Percentiles rank a stretch among this genome's conserved stretches.
Conservation (phyloP, 257 asterid genomes). For the Anisodus acutangulus region DNA sequence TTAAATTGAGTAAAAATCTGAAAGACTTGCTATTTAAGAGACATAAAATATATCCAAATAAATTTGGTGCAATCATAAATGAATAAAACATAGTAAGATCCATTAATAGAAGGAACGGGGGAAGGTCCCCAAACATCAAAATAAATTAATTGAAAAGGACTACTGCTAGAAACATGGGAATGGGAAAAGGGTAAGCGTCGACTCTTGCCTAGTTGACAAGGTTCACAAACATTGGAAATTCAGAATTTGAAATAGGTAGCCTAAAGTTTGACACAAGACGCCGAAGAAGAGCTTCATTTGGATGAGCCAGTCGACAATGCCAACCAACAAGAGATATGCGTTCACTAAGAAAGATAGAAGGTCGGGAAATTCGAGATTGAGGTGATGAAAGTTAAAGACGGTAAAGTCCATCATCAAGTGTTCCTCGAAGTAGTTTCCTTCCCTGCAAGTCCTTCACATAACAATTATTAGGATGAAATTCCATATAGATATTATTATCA, state of each 20-base stretch:
- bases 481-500: not conserved
- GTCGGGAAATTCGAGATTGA: not conserved
- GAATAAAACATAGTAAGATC: not conserved
- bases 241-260: not conserved
- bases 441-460: conserved; percentile 23
- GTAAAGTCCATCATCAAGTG: not conserved
- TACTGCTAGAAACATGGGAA: not conserved
- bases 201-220: not conserved
- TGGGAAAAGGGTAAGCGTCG: not conserved
- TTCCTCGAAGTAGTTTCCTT: not conserved
- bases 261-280: not conserved
- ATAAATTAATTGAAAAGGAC: not conserved
- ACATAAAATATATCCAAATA: not conserved
- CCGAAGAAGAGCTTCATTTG: not conserved
- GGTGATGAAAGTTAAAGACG: not conserved
- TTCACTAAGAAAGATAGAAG: not conserved
- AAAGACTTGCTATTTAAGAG: not conserved
- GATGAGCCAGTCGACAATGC: not conserved
- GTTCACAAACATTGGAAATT: not conserved
- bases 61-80: not conserved
- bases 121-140: not conserved
- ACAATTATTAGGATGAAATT: not conserved
- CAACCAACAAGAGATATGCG: not conserved
- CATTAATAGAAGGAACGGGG: not conserved
- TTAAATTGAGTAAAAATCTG: not conserved